A percentile compares a stretch with the other conserved stretches of the same genome.
phyloP scores from a whole-genome alignment of 2,329 filamentous ascomycete species.

The Trichoderma pleuroti region DNA sequence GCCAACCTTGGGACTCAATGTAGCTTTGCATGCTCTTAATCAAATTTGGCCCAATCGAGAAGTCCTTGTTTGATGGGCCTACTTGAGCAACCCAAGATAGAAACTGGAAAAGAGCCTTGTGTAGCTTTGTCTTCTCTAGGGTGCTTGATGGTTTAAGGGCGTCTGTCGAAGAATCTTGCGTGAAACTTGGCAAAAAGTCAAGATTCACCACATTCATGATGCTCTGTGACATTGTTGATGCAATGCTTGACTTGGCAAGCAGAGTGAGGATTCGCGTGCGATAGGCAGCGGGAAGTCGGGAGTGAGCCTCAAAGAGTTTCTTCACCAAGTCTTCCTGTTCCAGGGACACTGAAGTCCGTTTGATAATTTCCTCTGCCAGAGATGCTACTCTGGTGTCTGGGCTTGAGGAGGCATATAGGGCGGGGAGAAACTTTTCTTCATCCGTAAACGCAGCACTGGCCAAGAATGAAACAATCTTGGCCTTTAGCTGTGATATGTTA shows the following conservation, averaged over 20 bases:
- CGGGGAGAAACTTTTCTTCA: constrained; percentile 76
- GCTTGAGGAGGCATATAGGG: constrained; percentile 79
- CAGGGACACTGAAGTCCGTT: constrained; percentile 70
- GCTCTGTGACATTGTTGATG: constrained; percentile 64
- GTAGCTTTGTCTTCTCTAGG: constrained; percentile 73
- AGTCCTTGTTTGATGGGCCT: constrained; percentile 54
- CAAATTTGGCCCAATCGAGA: constrained; percentile 65
- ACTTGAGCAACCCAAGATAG: constrained; percentile 82
- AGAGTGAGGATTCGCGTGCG: constrained; percentile 73
- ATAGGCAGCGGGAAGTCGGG: constrained; percentile 66
- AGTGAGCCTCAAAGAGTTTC: constrained; percentile 69
- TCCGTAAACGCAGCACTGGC: constrained; percentile 84
- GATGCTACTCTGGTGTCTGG: constrained; percentile 75
- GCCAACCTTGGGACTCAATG: constrained; percentile 81
- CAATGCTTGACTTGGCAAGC: constrained; percentile 70
- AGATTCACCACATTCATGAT: constrained; percentile 68
- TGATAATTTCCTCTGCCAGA: constrained; percentile 86
- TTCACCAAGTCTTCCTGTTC: constrained; percentile 64
- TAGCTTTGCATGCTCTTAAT: constrained; percentile 69
- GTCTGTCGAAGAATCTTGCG: constrained; percentile 5
- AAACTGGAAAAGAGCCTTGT: constrained; percentile 79
- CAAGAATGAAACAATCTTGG: constrained; percentile 64
- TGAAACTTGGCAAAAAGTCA: constrained; percentile 48
- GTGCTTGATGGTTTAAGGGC: constrained; percentile 46
- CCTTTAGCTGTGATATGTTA: constrained; percentile 46